Conservation (phyloP, 169 alveolate genomes). For the Fabrea salina region DNA sequence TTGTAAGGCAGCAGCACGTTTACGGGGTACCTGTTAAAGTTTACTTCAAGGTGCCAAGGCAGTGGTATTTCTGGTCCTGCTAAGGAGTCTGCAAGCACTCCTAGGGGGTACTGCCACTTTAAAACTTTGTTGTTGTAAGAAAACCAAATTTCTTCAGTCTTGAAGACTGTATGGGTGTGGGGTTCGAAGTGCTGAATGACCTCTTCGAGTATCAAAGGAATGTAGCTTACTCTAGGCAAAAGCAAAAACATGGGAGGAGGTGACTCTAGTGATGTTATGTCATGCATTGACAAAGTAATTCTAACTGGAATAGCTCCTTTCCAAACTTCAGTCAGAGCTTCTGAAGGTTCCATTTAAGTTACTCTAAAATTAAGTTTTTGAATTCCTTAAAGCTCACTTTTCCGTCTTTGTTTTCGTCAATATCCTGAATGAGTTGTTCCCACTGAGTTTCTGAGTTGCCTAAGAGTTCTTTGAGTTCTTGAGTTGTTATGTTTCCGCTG, state of each 20-base stretch:
- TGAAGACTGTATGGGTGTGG: background rate
- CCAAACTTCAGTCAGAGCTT: no score
- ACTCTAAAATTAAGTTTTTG: slow-evolving; percentile 16
- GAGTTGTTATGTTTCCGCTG: slow-evolving; percentile 26
- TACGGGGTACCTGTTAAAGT: background rate
- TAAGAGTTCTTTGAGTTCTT: slow-evolving; percentile 10
- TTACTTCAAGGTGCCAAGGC: background rate
- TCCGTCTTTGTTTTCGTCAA: slow-evolving; percentile 31
- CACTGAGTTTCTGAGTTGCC: slow-evolving; percentile 5
- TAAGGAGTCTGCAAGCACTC: background rate
- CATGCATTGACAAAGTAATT: background rate
- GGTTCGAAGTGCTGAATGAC: background rate
- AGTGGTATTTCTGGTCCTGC: background rate
- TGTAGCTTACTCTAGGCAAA: background rate
- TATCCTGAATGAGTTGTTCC: background rate
- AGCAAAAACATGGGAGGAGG: background rate
- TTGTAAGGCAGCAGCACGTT: slow-evolving; percentile 11
- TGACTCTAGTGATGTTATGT: background rate
- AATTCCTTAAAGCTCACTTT: slow-evolving; percentile 28
- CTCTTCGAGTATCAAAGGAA: background rate
- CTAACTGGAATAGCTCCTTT: background rate
- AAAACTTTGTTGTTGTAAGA: background rate
- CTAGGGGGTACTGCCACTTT: slow-evolving; percentile 18
- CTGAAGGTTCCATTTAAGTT: no score
- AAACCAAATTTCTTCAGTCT: background rate